Conservation (phyloP, 768 basidiomycete genomes). For the Macrolepiota fuliginosa region DNA sequence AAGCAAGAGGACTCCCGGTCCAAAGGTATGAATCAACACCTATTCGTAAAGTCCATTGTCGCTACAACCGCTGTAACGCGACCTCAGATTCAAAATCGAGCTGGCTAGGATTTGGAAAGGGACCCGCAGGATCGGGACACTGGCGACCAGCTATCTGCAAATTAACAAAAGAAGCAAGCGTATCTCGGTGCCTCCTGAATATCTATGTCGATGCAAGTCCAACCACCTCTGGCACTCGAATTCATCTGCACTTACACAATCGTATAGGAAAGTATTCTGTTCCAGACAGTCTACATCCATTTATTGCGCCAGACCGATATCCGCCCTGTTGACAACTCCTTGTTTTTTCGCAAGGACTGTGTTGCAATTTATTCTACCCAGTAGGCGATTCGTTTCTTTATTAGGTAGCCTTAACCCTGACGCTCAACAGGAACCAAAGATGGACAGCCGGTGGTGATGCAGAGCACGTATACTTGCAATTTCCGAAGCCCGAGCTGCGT, state of each 20-base stretch:
- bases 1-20: conserved; percentile 7
- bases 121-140: conserved; percentile 48
- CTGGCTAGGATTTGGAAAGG: conserved; percentile 62
- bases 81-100: conserved; percentile 62
- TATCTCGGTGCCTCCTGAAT: conserved; percentile 55
- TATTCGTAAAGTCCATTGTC: not conserved
- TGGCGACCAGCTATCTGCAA: conserved; percentile 77
- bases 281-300: conserved; percentile 72
- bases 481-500: conserved; percentile 58
- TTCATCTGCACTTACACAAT: conserved; percentile 16
- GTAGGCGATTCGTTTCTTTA: conserved; percentile 32
- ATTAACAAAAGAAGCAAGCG: conserved; percentile 61
- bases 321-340: conserved; percentile 67
- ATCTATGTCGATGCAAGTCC: conserved; percentile 70
- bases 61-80: not conserved
- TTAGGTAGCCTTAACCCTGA: not conserved
- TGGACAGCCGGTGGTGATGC: conserved; percentile 50
- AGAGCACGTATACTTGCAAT: conserved; percentile 75
- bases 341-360: conserved; percentile 77
- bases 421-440: conserved; percentile 48
- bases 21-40: conserved; percentile 1
- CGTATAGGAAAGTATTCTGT: conserved; percentile 67
- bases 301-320: conserved; percentile 78
- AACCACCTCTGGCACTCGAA: conserved; percentile 1
- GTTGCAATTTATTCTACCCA: conserved; percentile 64